Conservation (phyloP, 192 early-diverging fungal species). For the Jimgerdemannia lactiflua region DNA sequence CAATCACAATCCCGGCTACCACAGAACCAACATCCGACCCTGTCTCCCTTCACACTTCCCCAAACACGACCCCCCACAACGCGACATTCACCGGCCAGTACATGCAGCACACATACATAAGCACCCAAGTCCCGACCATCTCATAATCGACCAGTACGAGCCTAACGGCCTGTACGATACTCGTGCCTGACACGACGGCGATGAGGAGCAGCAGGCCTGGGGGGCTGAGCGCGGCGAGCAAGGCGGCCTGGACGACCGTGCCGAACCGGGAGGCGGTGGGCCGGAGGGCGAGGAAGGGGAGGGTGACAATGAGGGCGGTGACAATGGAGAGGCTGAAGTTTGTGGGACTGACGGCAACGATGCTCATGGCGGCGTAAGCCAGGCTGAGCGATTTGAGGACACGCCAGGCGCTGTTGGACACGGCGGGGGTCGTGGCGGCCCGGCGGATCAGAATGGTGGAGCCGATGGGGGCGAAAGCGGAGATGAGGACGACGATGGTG, state of each 20-base stretch:
- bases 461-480: slow-evolving; percentile 14
- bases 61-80: slow-evolving; percentile 24
- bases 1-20: neutral
- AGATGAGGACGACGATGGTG: slow-evolving; percentile 2
- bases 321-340: slow-evolving; percentile 71
- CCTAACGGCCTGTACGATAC: slow-evolving; percentile 43
- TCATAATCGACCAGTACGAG: slow-evolving; percentile 60
- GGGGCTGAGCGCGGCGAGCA: slow-evolving; percentile 52
- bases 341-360: slow-evolving; percentile 64
- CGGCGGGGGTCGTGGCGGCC: slow-evolving; percentile 26
- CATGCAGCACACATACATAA: slow-evolving; percentile 61
- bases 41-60: neutral
- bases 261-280: slow-evolving; percentile 18
- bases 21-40: neutral
- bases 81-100: slow-evolving; percentile 69
- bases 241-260: slow-evolving; percentile 38
- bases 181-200: slow-evolving; percentile 27
- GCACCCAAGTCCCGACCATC: slow-evolving; percentile 56
- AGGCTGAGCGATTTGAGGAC: slow-evolving; percentile 52
- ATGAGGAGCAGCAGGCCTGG: slow-evolving; percentile 45
- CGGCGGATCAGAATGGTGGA: slow-evolving; percentile 27
- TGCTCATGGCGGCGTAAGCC: slow-evolving; percentile 53
- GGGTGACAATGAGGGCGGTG: slow-evolving; percentile 50
- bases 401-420: slow-evolving; percentile 38
- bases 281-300: slow-evolving; percentile 61